These are phyloP conservation scores for Stromatinia cepivora DNA, from an alignment of 2,329 filamentous ascomycete species.

Conservation along the genomic window DNA sequence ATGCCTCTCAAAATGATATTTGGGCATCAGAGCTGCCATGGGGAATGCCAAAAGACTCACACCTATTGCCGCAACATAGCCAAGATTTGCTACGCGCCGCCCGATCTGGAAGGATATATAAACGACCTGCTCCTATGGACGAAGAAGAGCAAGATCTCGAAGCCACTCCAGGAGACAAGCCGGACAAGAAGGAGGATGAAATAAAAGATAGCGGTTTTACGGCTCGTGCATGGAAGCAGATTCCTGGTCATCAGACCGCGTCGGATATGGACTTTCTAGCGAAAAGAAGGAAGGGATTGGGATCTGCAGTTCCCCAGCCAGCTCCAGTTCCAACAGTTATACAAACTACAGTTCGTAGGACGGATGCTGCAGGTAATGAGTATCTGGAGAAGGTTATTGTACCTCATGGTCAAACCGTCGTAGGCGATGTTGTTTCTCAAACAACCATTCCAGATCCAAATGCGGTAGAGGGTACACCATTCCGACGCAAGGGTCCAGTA, in stretches of 20 bases:
- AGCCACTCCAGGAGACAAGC: constrained; percentile 49
- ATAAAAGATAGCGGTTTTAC: constrained; percentile 52
- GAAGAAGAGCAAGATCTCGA: constrained; percentile 59
- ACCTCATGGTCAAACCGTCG: constrained; percentile 73
- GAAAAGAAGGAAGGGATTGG: constrained; percentile 60
- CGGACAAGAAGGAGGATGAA: constrained; percentile 60
- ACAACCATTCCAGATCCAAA: constrained; percentile 62
- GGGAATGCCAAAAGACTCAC: constrained; percentile 82
- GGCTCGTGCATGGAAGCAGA: constrained; percentile 61
- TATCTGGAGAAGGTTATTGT: constrained; percentile 83
- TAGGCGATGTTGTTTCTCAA: constrained; percentile 75
- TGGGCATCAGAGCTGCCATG: constrained; percentile 75
- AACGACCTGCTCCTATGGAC: constrained; percentile 63
- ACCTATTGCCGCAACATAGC: constrained; percentile 74
- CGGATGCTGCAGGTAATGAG: constrained; percentile 76
- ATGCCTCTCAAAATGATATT: constrained; percentile 59
- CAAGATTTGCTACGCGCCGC: constrained; percentile 81
- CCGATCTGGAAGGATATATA: constrained; percentile 73
- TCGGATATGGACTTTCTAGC: constrained; percentile 56
- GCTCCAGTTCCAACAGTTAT: constrained; percentile 60
- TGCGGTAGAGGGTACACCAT: constrained; percentile 51
- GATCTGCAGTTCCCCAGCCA: constrained; percentile 56
- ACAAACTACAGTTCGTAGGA: constrained; percentile 75
- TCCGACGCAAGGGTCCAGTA: constrained; percentile 57
- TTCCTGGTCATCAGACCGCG: constrained; percentile 58